These are phyloP conservation scores for Alloascoidea africana DNA, from an alignment of 805 yeast species.

Conservation along the genomic window DNA sequence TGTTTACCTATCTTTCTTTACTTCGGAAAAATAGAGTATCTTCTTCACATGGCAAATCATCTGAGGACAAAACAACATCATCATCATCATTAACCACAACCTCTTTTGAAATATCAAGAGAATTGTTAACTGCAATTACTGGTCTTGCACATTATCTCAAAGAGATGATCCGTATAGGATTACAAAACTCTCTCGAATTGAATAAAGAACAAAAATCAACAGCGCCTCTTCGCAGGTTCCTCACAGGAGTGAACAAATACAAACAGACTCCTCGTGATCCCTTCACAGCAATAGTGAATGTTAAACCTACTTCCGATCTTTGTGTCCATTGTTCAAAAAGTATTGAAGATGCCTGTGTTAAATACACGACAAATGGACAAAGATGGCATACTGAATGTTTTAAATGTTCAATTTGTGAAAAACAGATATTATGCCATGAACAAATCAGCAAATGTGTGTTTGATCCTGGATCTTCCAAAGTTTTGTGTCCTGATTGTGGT, in stretches of 20 bases:
- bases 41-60: background rate
- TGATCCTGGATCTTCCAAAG: background rate
- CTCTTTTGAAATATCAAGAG: conserved; percentile 13
- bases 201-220: conserved; percentile 39
- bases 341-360: conserved; percentile 74
- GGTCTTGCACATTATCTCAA: conserved; percentile 89
- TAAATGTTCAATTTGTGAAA: conserved; percentile 45
- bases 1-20: conserved; percentile 78
- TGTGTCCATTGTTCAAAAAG: conserved; percentile 61
- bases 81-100: too few relatives aligned
- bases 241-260: conserved; percentile 35
- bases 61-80: too few relatives aligned
- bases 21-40: conserved; percentile 16
- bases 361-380: conserved; percentile 30
- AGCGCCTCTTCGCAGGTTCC: conserved; percentile 45
- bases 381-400: conserved; percentile 83
- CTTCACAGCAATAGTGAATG: background rate
- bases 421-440: conserved; percentile 23
- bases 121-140: conserved; percentile 64
- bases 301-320: conserved; percentile 44
- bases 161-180: conserved; percentile 65
- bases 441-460: conserved; percentile 17
- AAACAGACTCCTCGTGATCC: conserved; percentile 23
- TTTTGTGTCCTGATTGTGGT: background rate
- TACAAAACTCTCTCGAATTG: conserved; percentile 57